Conservation (phyloP, 2,329 filamentous ascomycete species). For the Cladosporium sp. region DNA sequence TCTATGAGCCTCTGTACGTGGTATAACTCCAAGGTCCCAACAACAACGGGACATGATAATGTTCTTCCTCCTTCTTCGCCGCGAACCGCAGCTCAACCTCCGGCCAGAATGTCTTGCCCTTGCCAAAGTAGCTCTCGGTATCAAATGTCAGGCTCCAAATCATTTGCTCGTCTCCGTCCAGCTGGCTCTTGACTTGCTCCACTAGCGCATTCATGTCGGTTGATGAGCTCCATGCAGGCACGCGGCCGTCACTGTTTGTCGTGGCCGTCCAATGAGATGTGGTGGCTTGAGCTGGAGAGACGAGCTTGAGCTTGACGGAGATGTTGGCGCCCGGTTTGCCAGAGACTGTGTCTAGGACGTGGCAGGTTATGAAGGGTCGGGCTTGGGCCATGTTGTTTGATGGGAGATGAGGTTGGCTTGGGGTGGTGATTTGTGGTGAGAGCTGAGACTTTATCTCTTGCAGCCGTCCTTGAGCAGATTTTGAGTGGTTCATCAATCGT, state of each 20-base stretch:
- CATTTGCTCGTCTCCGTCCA: slow-evolving; percentile 45
- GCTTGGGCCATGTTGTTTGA: slow-evolving; percentile 1
- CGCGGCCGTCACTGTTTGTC: slow-evolving; percentile 75
- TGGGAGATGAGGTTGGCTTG: neutral
- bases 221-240: slow-evolving; percentile 64
- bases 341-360: slow-evolving; percentile 78
- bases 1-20: slow-evolving; percentile 73
- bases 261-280: slow-evolving; percentile 59
- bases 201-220: slow-evolving; percentile 41
- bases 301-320: slow-evolving; percentile 62
- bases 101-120: slow-evolving; percentile 58
- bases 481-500: neutral
- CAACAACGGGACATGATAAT: slow-evolving; percentile 78
- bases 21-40: slow-evolving; percentile 78
- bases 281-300: slow-evolving; percentile 38
- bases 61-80: slow-evolving; percentile 51
- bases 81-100: slow-evolving; percentile 58
- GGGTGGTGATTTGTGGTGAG: neutral
- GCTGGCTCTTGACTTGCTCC: slow-evolving; percentile 33
- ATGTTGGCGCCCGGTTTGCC: slow-evolving; percentile 69
- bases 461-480: neutral
- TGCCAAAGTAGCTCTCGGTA: slow-evolving; percentile 69
- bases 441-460: neutral
- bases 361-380: slow-evolving; percentile 71
- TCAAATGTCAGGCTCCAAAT: slow-evolving; percentile 72